These are phyloP conservation scores for Irpex lacteus DNA, from an alignment of 1,284 basidiomycete species.

Conservation along the genomic window DNA sequence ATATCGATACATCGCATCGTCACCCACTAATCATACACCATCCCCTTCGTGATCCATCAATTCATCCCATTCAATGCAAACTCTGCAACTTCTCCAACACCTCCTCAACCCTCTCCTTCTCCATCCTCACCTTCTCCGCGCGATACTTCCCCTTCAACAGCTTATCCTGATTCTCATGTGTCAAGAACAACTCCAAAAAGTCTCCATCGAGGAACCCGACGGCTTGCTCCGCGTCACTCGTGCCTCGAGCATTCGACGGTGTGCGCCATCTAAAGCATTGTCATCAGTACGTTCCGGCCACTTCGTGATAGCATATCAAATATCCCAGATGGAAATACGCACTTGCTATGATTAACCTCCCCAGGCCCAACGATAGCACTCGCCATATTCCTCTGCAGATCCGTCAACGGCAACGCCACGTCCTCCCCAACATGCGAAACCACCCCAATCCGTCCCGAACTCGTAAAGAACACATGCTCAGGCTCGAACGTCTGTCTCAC, in stretches of 20 bases:
- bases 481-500: constrained; percentile 38
- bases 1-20: not conserved
- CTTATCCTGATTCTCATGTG: constrained; percentile 33
- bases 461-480: constrained; percentile 75
- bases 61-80: constrained; percentile 48
- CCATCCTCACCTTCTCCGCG: constrained; percentile 49
- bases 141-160: constrained; percentile 54
- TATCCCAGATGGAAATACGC: constrained; percentile 20
- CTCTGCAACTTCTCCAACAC: constrained; percentile 60
- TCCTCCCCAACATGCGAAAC: constrained; percentile 62
- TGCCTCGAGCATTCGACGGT: constrained; percentile 53
- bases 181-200: constrained; percentile 73
- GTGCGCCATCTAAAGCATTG: constrained; percentile 57
- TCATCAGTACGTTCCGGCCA: too few species aligned
- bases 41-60: not conserved
- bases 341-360: constrained; percentile 66
- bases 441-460: constrained; percentile 80
- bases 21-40: not conserved
- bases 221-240: constrained; percentile 49
- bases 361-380: constrained; percentile 52
- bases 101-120: constrained; percentile 43
- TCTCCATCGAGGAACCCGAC: constrained; percentile 90
- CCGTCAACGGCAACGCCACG: constrained; percentile 64
- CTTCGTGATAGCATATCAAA: too few species aligned
- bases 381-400: constrained; percentile 78